Evolutionary conservation across 139 green algal species (phyloP), one percentile per base, ranked within the genome.

Genomic region (Closterium sp.): DNA sequence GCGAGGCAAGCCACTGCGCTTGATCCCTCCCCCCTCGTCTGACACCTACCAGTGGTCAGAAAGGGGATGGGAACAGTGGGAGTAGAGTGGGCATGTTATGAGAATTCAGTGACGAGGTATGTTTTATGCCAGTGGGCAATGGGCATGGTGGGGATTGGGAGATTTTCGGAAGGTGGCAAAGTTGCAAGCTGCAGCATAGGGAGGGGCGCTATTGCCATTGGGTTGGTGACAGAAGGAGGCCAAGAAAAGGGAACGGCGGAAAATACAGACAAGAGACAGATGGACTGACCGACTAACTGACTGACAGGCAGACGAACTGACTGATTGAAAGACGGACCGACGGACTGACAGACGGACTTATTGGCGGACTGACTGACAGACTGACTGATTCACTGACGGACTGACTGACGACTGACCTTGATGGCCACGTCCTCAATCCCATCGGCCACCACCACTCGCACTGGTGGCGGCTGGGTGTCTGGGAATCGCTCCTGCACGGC

Each of bases 11-110:
- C 97, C 98, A 31, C 92, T 97, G 34, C 98, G 96, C 0, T 97
- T 96, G 94, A 99, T 99, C 92, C 98, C 98, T 50, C 98, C 98
- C 4, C 98, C 98, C 95, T 99, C 98, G 93, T 99, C 98, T 11
- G 95, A 97, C 32, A 93, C 91, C 91, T 93, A 85, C 62, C 62
- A 79, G 2, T 79, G 17, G 62, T 4, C 62, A 24, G 3, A 4
- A 27, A 5, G 62, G 62, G 62, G 17, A 27, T 79, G 17, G 62
- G 62, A 79, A 24, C 2, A 24, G 17, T 2, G 19, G 19, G 62
- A 79, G 1, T 79, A 50, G 38, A 13, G 38, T 50, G 6, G 13
- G 38, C 38, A 50, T 50, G 38, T 1, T 50, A 1, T 50, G 38
- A 50, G 38, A 50, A 13, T 50, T 9, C 38, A 13, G 38, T 50